Base-by-base conservation (phyloP, 306 rosid species). In the Aeschynomene evenia region DNA sequence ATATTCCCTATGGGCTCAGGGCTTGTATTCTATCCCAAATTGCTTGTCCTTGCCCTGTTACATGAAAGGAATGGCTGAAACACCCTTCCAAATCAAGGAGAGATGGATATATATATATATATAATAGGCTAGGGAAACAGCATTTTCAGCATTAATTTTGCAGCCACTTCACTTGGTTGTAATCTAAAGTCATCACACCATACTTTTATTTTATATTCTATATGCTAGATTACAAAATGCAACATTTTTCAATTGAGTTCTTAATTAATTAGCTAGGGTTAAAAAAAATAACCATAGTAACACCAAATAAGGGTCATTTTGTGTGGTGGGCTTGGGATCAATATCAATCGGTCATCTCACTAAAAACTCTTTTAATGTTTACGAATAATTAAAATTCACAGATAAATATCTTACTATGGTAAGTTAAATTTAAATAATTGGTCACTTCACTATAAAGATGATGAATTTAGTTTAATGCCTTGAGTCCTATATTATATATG, bases 1-100 rank as follows among this genome's bases (percentile, higher is more conserved):
- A 75, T 75, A 75, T 80, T 75, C 77, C 80, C 68, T 70, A 75
- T 70, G 74, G 80, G 68, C 58, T 70, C 68, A 73, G 78, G 85
- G n/a, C n/a, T 73, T 79, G 78, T 77, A 76, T 43, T 79, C 71
- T 56, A 63, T 51, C 83, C 79, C 64, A 82, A 77, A 37, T 66
- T 70, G 78, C 52, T 56, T 56, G 80, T 75, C 72, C 77, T 70
- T 74, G 18, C 56, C 51, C 71, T 67, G 55, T 28, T 33, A 29
- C 18, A 15, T 60, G 79, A 72, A 72, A 50, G 56, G 69, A 80
- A 74, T 80, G 46, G 73, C 80, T 52, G 19, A 72, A 78, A n/a
- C 50, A 48, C 24, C 60, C 74, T 60, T 73, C 83, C 76, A 68
- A 68, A 79, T 53, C n/a, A 69, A 70, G 70, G 49, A 70, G 70